These are phyloP conservation scores for Eucalyptus tenuipes DNA, from an alignment of 345 rosid genomes.

Conservation along the genomic window DNA sequence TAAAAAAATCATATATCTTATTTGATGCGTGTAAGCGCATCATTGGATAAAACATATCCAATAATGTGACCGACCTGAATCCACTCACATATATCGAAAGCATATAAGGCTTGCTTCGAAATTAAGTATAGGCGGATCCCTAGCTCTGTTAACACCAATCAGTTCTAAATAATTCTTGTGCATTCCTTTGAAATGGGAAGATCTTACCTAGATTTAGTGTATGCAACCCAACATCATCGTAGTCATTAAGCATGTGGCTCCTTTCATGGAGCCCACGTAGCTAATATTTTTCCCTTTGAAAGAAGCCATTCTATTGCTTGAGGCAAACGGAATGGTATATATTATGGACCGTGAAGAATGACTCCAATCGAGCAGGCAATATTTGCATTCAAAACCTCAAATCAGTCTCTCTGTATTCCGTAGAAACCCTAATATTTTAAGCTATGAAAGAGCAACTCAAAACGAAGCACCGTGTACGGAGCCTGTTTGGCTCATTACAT, in stretches of 20 bases:
- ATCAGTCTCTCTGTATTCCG: background rate
- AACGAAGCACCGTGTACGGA: background rate
- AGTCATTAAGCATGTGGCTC: background rate
- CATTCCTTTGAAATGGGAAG: background rate
- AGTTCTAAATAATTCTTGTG: background rate
- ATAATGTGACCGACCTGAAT: background rate
- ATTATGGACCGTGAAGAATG: background rate
- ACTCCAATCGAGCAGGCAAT: background rate
- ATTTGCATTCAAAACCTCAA: background rate
- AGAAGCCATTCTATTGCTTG: background rate
- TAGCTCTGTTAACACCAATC: background rate
- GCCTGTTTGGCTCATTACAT: background rate
- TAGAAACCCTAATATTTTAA: background rate
- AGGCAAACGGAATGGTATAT: background rate
- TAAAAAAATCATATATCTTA: background rate
- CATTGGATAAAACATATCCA: background rate
- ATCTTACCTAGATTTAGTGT: background rate
- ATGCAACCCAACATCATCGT: background rate
- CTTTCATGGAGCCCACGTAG: background rate
- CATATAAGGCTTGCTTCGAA: background rate
- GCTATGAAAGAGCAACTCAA: background rate
- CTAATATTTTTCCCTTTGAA: background rate
- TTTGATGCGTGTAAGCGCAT: fast-evolving
- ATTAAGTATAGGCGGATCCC: fast-evolving
- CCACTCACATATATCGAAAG: background rate